Evolutionary conservation across 768 basidiomycete genomes (phyloP).

Genomic region (Russula sp.): DNA sequence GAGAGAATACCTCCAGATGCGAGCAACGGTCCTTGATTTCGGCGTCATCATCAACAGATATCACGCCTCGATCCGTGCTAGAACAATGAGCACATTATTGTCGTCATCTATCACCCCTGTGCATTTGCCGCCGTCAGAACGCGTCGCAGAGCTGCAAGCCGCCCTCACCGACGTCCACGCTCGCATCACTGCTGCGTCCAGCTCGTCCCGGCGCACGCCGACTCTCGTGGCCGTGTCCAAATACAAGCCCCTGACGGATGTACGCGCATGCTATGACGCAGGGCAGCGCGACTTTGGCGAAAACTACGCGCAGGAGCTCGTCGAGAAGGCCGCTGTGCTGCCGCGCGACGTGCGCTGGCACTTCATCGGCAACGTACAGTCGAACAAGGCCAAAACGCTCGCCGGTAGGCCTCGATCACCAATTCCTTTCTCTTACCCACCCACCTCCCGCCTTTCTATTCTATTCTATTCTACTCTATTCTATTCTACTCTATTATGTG

Average conservation of each 20-base stretch:
- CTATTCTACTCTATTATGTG: not conserved
- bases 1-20: not conserved
- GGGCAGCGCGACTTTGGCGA: conserved; percentile 94
- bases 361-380: conserved; percentile 17
- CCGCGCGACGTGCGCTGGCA: conserved; percentile 42
- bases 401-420: not conserved
- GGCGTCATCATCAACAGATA: not conserved
- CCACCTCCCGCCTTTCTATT: not conserved
- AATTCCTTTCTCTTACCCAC: not conserved
- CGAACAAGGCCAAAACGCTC: conserved; percentile 20
- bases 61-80: not conserved
- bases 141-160: conserved; percentile 46
- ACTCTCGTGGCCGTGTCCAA: conserved; percentile 89
- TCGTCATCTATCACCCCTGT: not conserved
- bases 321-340: conserved; percentile 59
- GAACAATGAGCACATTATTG: not conserved
- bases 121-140: conserved; percentile 33
- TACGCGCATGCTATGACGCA: conserved; percentile 71
- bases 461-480: not conserved
- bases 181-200: conserved; percentile 40
- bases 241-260: conserved; percentile 83
- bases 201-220: conserved; percentile 26
- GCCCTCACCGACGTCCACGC: conserved; percentile 47
- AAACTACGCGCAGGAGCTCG: conserved; percentile 93
- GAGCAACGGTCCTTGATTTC: not conserved